These are phyloP conservation scores for Magnusiomyces tetraspermus DNA, from an alignment of 1,139 yeast species.

Conservation along the genomic window DNA sequence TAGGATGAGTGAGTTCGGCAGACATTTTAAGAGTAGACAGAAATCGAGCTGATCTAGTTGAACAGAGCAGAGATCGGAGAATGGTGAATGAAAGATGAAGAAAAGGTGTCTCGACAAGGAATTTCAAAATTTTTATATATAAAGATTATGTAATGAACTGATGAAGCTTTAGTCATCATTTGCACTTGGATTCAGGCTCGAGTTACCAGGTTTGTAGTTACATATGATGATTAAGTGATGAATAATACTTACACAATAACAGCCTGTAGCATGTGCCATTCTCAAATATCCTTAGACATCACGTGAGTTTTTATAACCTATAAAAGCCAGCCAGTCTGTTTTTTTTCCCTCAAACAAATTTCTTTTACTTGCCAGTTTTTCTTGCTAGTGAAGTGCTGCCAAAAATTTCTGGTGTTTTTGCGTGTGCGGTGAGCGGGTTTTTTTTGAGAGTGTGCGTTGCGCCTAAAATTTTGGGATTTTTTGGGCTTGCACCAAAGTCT, in stretches of 20 bases:
- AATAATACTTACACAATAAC: background rate
- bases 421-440: background rate
- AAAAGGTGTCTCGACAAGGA: background rate
- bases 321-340: background rate
- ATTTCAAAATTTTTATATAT: background rate
- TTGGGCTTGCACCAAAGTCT: no score
- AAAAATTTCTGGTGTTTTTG: background rate
- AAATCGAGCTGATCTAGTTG: background rate
- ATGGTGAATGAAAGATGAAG: background rate
- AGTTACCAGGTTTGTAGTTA: no score
- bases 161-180: no score
- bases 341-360: no score
- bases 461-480: background rate
- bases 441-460: background rate
- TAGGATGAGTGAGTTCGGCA: slow-evolving; percentile 29
- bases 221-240: no score
- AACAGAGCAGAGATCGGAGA: background rate
- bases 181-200: no score
- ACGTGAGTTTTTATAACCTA: background rate
- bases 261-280: background rate
- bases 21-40: slow-evolving; percentile 19
- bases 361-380: background rate
- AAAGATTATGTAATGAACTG: background rate
- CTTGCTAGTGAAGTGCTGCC: background rate
- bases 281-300: background rate